phyloP scores from a whole-genome alignment of 495 filamentous ascomycete genomes.

The Immersiella caudata region DNA sequence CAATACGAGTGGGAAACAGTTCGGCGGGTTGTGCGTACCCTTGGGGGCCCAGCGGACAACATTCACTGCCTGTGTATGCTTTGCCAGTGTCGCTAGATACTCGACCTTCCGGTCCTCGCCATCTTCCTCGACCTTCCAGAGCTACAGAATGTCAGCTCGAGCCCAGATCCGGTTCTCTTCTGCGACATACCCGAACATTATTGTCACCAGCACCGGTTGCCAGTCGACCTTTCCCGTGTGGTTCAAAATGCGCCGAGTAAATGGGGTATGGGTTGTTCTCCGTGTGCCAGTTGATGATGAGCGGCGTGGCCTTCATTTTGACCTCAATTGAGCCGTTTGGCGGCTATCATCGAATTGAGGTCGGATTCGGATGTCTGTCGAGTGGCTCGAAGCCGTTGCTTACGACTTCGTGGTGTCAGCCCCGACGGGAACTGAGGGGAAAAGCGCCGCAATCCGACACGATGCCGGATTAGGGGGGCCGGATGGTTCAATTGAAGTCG shows the following conservation, averaged over 20 bases:
- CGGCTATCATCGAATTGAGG: neutral
- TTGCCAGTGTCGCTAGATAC: conserved; percentile 86
- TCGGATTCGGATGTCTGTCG: neutral
- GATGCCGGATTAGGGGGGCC: neutral
- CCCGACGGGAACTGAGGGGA: neutral
- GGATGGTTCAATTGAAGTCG: neutral
- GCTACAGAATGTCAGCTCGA: conserved; percentile 48
- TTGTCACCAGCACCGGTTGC: conserved; percentile 96
- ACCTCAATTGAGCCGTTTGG: conserved; percentile 22
- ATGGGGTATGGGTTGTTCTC: conserved; percentile 85
- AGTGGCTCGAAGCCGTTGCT: neutral
- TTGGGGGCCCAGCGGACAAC: conserved; percentile 94
- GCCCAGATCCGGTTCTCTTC: neutral
- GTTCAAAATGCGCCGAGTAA: conserved; percentile 95
- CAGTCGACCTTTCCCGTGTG: conserved; percentile 86
- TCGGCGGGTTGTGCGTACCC: conserved; percentile 54
- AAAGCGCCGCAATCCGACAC: neutral
- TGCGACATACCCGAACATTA: conserved; percentile 77
- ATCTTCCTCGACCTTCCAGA: conserved; percentile 86
- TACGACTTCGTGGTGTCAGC: neutral
- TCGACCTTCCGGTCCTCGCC: conserved; percentile 87
- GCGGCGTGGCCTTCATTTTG: conserved; percentile 86
- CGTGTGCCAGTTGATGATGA: conserved; percentile 96
- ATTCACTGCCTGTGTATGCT: conserved; percentile 97
- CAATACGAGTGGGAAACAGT: neutral